Percentiles rank a stretch among this genome's conserved stretches.
phyloP scores from a whole-genome alignment of 768 basidiomycete species.

The Rhizopogon vulgaris region DNA sequence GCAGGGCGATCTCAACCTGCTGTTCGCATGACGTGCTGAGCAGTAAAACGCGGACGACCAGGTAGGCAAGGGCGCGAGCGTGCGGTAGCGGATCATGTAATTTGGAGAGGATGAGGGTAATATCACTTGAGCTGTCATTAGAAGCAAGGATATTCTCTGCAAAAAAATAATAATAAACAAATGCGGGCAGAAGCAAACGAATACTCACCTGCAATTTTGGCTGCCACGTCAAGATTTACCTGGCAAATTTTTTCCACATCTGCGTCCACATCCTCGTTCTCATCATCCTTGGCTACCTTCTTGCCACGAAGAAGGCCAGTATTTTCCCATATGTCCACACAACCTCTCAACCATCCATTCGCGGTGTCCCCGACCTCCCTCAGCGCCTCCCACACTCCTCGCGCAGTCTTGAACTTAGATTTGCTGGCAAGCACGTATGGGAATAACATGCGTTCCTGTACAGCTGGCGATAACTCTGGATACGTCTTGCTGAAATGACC shows the following conservation, averaged over 20 bases:
- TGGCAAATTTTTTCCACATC: slow-evolving; percentile 39
- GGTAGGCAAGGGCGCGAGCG: slow-evolving; percentile 49
- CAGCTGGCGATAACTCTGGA: slow-evolving; percentile 22
- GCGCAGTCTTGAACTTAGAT: slow-evolving; percentile 56
- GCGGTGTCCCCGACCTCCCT: slow-evolving; percentile 26
- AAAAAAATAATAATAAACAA: slow-evolving; percentile 1
- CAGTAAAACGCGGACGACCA: slow-evolving; percentile 61
- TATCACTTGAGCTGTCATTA: slow-evolving; percentile 33
- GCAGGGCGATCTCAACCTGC: slow-evolving; percentile 48
- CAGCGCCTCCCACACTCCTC: slow-evolving; percentile 69
- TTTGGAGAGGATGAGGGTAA: slow-evolving; percentile 46
- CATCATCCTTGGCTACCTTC: slow-evolving; percentile 23
- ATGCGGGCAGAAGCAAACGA: not conserved
- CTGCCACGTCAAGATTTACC: slow-evolving; percentile 49
- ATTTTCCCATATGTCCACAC: slow-evolving; percentile 35
- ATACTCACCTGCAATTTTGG: slow-evolving; percentile 59
- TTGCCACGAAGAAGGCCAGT: slow-evolving; percentile 18
- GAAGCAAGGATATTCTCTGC: slow-evolving; percentile 64
- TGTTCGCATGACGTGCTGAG: slow-evolving; percentile 48
- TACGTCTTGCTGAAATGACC: slow-evolving; percentile 33
- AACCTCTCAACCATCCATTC: slow-evolving; percentile 47
- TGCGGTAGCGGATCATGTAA: slow-evolving; percentile 45
- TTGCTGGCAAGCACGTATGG: slow-evolving; percentile 74
- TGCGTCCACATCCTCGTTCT: slow-evolving; percentile 24
- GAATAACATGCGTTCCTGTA: slow-evolving; percentile 55